phyloP scores from a whole-genome alignment of 768 basidiomycete genomes.

The Boletus rufocinnamomeus region DNA sequence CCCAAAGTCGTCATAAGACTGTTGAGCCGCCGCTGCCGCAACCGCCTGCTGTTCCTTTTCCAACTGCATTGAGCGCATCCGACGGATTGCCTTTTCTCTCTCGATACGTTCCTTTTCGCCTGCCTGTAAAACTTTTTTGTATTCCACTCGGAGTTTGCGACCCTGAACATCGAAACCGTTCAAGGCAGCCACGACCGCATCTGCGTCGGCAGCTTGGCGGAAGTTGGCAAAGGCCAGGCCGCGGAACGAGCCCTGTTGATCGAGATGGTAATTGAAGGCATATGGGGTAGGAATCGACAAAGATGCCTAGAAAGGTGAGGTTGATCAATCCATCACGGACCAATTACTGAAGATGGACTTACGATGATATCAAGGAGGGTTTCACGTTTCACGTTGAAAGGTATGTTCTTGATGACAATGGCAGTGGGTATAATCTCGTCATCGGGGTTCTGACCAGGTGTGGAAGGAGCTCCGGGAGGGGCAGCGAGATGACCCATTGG shows the following conservation, averaged over 20 bases:
- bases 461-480: constrained; percentile 48
- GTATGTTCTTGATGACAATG: constrained; percentile 99
- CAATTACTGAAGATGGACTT: constrained; percentile 35
- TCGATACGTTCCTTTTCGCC: constrained; percentile 99
- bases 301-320: constrained; percentile 59
- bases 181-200: constrained; percentile 92
- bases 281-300: constrained; percentile 95
- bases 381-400: constrained; percentile 97
- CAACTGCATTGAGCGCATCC: constrained; percentile 97
- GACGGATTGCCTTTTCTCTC: constrained; percentile 94
- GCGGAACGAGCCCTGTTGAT: constrained; percentile 94
- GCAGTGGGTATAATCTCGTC: constrained; percentile 98
- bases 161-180: constrained; percentile 97
- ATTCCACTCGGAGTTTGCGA: constrained; percentile 96
- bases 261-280: constrained; percentile 99
- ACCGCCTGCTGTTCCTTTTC: constrained; percentile 71
- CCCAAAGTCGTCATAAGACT: constrained; percentile 76
- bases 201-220: constrained; percentile 86
- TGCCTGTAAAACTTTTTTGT: constrained; percentile 99
- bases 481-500: constrained; percentile 50
- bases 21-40: constrained; percentile 29
- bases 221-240: constrained; percentile 99
- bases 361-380: constrained; percentile 96
- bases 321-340: constrained; percentile 14
- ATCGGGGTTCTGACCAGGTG: constrained; percentile 57